Conservation (phyloP, 2,329 filamentous ascomycete species). For the Fusarium bactridioides region DNA sequence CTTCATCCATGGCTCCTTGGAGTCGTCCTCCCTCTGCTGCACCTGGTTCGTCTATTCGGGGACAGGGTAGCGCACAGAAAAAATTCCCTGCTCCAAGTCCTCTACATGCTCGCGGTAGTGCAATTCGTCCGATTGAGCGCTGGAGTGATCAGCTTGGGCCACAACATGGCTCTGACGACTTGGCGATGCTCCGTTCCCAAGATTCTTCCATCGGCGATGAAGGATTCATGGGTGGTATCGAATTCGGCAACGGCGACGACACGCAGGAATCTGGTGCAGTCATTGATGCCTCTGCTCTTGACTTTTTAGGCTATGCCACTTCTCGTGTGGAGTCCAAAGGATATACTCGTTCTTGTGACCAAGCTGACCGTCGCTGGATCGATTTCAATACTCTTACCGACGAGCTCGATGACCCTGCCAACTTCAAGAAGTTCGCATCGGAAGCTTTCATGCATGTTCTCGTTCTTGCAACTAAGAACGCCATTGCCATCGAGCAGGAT, state of each 20-base stretch:
- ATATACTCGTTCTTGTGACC: slow-evolving; percentile 44
- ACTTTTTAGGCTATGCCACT: slow-evolving; percentile 57
- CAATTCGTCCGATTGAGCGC: slow-evolving; percentile 53
- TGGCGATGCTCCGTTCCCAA: slow-evolving; percentile 40
- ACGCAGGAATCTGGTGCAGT: slow-evolving; percentile 46
- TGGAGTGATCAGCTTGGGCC: slow-evolving; percentile 55
- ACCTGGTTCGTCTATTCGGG: slow-evolving; percentile 57
- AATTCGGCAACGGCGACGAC: slow-evolving; percentile 33
- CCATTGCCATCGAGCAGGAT: slow-evolving; percentile 70
- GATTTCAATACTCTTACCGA: slow-evolving; percentile 75
- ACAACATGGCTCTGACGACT: slow-evolving; percentile 45
- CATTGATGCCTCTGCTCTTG: slow-evolving; percentile 55
- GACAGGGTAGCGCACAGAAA: slow-evolving; percentile 49
- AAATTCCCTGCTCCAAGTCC: slow-evolving; percentile 46
- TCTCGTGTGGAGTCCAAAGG: slow-evolving; percentile 47
- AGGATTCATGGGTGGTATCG: slow-evolving; percentile 21
- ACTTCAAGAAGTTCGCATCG: slow-evolving; percentile 69
- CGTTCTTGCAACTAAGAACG: slow-evolving; percentile 70
- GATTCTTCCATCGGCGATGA: slow-evolving; percentile 45
- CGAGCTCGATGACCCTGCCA: slow-evolving; percentile 67
- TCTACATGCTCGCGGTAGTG: slow-evolving; percentile 49
- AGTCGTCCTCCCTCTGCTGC: slow-evolving; percentile 56
- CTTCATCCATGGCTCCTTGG: slow-evolving; percentile 62
- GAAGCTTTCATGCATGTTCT: slow-evolving; percentile 81
- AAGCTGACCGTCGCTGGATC: slow-evolving; percentile 57